A percentile compares a stretch with the other conserved stretches of the same genome.
These are phyloP conservation scores for Neofusicoccum sp. DNA, from an alignment of 2,329 filamentous ascomycete species.

Conservation along the genomic window DNA sequence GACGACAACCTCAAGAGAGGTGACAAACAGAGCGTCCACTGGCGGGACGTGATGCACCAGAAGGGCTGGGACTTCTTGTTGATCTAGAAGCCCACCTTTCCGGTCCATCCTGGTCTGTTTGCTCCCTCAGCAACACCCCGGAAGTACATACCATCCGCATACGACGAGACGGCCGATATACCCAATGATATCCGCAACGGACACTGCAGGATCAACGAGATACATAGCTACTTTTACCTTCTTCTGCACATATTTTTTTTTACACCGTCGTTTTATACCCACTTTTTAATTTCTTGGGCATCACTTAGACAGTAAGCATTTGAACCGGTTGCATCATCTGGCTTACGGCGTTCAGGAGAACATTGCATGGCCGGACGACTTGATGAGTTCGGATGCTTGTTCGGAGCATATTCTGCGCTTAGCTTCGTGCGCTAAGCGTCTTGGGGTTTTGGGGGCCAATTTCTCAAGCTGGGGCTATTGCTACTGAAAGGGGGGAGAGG, in stretches of 20 bases:
- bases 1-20: conserved; percentile 58
- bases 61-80: conserved; percentile 92
- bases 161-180: conserved; percentile 18
- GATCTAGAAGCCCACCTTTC: conserved; percentile 55
- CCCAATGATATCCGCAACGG: conserved; percentile 13
- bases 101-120: conserved; percentile 37
- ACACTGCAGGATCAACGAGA: conserved; percentile 10
- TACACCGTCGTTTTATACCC: conserved; percentile 38
- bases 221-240: conserved; percentile 23
- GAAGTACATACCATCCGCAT: conserved; percentile 12
- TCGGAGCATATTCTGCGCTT: background rate
- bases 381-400: conserved; percentile 9
- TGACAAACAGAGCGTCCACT: conserved; percentile 71
- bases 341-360: conserved; percentile 15
- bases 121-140: conserved; percentile 1
- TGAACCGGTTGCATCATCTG: background rate
- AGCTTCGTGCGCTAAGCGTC: conserved; percentile 8
- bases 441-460: conserved; percentile 2
- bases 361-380: conserved; percentile 6
- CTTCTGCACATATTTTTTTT: conserved; percentile 33
- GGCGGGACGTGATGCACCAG: conserved; percentile 89
- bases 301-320: conserved; percentile 13
- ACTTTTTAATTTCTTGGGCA: conserved; percentile 33
- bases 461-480: background rate
- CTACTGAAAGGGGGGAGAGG: background rate